A percentile compares a stretch with the other conserved stretches of the same genome.
These are phyloP conservation scores for Boletus eberwhitei DNA, from an alignment of 768 basidiomycete genomes.

Conservation along the genomic window DNA sequence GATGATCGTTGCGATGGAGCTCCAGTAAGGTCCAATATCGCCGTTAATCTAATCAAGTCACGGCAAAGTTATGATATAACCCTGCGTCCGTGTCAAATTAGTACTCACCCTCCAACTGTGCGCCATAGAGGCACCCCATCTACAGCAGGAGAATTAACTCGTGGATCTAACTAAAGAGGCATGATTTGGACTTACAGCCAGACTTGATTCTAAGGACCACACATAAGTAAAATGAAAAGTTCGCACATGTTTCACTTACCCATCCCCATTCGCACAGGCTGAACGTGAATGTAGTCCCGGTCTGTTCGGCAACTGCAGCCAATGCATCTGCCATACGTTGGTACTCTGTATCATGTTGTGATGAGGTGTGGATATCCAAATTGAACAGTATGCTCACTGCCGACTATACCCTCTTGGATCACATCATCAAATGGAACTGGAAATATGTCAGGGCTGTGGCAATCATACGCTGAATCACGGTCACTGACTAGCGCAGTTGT, in stretches of 20 bases:
- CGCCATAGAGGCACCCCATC: conserved; percentile 32
- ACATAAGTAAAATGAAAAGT: background rate
- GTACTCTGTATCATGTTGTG: conserved; percentile 40
- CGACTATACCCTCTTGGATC: conserved; percentile 50
- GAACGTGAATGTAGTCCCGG: conserved; percentile 53
- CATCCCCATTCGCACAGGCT: conserved; percentile 68
- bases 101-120: conserved; percentile 44
- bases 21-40: conserved; percentile 42
- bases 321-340: conserved; percentile 60
- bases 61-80: background rate
- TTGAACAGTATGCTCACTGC: conserved; percentile 37
- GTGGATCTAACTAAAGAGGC: conserved; percentile 1
- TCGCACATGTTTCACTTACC: conserved; percentile 34
- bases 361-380: background rate
- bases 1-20: conserved; percentile 49
- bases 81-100: too few relatives aligned
- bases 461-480: background rate
- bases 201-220: conserved; percentile 46
- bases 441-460: background rate
- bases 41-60: conserved; percentile 10
- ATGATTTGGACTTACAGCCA: conserved; percentile 52
- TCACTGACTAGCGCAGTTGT: conserved; percentile 53
- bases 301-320: conserved; percentile 38
- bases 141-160: conserved; percentile 15
- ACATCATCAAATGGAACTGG: conserved; percentile 55